These are phyloP conservation scores for Solanum chacoense DNA, from an alignment of 305 asterid species.

Conservation along the genomic window DNA sequence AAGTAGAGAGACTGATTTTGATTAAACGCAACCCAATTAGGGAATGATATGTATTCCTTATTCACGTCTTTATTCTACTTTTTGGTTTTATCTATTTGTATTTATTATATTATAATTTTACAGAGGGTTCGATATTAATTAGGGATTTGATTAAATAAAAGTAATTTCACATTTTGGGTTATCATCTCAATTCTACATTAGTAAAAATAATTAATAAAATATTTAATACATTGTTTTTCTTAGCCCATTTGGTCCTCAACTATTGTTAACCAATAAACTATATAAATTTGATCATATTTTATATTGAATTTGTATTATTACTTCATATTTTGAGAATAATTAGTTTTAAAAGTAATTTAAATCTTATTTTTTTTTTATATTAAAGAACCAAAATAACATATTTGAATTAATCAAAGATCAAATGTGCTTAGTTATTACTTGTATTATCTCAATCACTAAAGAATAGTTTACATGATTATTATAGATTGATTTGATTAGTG, in stretches of 20 bases:
- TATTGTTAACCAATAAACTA: neutral
- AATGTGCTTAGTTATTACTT: neutral
- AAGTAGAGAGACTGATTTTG: neutral
- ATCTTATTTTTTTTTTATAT: neutral
- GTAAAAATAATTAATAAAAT: neutral
- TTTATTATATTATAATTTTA: neutral
- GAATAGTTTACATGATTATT: neutral
- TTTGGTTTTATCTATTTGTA: neutral
- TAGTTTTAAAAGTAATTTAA: neutral
- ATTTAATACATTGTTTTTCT: neutral
- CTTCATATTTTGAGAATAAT: neutral
- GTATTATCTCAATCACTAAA: neutral
- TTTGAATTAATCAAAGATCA: too few relatives aligned
- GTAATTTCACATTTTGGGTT: neutral
- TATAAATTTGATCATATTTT: neutral
- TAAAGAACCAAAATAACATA: neutral
- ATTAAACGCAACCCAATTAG: rapidly evolving
- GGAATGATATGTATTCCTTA: neutral
- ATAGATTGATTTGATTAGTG: neutral
- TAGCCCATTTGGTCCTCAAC: neutral
- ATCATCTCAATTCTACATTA: neutral
- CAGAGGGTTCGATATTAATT: neutral
- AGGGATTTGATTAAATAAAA: neutral
- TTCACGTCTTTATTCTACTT: neutral
- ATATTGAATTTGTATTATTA: neutral